Evolutionary conservation across 441 rosid species (phyloP), one percentile per base, ranked within the genome.

Genomic region (Adansonia gregorii): DNA sequence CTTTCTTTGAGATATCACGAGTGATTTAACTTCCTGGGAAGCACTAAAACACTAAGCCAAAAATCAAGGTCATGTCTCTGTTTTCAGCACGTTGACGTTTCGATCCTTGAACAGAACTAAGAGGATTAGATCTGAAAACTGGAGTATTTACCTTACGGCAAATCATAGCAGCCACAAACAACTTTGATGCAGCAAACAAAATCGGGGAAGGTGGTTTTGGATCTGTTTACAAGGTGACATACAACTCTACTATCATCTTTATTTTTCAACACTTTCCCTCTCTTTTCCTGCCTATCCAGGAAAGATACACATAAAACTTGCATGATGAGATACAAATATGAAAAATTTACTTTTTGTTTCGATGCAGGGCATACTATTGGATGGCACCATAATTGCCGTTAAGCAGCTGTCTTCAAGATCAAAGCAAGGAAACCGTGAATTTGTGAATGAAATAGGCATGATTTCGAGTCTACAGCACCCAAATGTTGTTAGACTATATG

Each of bases 171-270:
- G 93, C 97, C 74, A 93, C 97, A 6, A 80, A 83, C 73, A 88
- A 93, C 80, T 94, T 93, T 17, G 92, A 90, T 85, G 83, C 82
- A 31, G 79, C 80, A 27, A 85, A 85, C 76, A 93, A 94, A 80
- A 66, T 93, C 56, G 97, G 95, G 41, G 93, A 94, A 86, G 97
- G 97, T 87, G 98, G 95, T 76, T 93, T 93, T 73, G 94, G 97
- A 76, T 76, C 89, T 56, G 97, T 94, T 75, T 93, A 88, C 81
- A 94, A 93, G 86, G 88, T 85, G 45, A 45, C 11, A 14, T 22
- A 20, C 20, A 15, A 6, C 12, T 7, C 19, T 6, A 11, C 10
- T 9, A 19, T 73, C 51, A 12, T 10, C 22, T 14, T 41, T 56
- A 15, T 69, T 51, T 69, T 45, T 41, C 51, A n/a, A 41, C 24